Evolutionary conservation across 2,329 filamentous ascomycete genomes (phyloP).

Genomic region (Fusarium sp.): DNA sequence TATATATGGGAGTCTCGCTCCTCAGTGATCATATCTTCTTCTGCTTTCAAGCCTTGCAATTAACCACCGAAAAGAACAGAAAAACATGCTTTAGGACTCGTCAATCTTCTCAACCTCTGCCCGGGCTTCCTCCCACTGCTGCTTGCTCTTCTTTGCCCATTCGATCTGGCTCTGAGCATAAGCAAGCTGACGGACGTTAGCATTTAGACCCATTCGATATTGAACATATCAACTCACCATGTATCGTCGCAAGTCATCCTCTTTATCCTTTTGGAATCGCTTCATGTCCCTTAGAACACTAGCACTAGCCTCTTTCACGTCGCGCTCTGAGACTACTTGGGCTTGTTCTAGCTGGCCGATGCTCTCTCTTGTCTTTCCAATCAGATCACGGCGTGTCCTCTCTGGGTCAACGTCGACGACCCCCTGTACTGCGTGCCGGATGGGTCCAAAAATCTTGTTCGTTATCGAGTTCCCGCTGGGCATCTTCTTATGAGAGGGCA

Average conservation of each 20-base stretch:
- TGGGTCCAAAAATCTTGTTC: slow-evolving; percentile 91
- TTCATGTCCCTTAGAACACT: slow-evolving; percentile 91
- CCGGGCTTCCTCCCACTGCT: slow-evolving; percentile 92
- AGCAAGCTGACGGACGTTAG: slow-evolving; percentile 73
- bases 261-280: slow-evolving; percentile 94
- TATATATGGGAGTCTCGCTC: slow-evolving; percentile 34
- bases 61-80: slow-evolving; percentile 7
- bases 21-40: slow-evolving; percentile 21
- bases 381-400: slow-evolving; percentile 89
- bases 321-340: slow-evolving; percentile 86
- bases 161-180: slow-evolving; percentile 94
- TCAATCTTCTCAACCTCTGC: slow-evolving; percentile 91
- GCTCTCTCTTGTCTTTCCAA: slow-evolving; percentile 94
- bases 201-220: background rate
- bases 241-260: slow-evolving; percentile 91
- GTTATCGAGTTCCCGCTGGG: slow-evolving; percentile 92
- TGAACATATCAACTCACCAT: slow-evolving; percentile 76
- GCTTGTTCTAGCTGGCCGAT: slow-evolving; percentile 91
- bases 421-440: slow-evolving; percentile 95
- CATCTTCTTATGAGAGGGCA: slow-evolving; percentile 77
- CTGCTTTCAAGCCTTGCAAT: slow-evolving; percentile 17
- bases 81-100: slow-evolving; percentile 58
- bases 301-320: slow-evolving; percentile 91
- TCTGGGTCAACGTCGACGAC: slow-evolving; percentile 98
- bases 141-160: slow-evolving; percentile 90